These are phyloP conservation scores for Coemansia sp. DNA, from an alignment of 192 early-diverging fungal species.

Conservation along the genomic window DNA sequence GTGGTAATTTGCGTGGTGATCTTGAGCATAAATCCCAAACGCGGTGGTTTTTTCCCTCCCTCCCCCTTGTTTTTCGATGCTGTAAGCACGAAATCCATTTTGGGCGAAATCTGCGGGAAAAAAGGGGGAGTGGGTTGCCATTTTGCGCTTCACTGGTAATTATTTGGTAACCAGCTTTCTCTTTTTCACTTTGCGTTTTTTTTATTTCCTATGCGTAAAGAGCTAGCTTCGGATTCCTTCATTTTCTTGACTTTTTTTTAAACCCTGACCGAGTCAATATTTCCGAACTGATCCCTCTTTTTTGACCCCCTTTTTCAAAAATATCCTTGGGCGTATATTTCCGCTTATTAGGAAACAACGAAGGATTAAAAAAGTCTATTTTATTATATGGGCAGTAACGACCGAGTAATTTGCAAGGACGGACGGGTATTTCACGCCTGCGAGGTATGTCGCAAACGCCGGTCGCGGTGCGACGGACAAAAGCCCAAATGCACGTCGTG, in stretches of 20 bases:
- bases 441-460: constrained; percentile 42
- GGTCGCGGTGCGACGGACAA: constrained; percentile 41
- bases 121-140: no score
- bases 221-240: neutral
- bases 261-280: neutral
- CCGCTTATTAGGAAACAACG: neutral
- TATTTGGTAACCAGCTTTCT: no score
- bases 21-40: no score
- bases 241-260: constrained; percentile 4
- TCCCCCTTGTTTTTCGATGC: no score
- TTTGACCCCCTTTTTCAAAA: neutral
- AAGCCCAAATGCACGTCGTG: constrained; percentile 44
- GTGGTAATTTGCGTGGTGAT: no score
- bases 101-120: no score
- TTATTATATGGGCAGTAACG: neutral
- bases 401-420: constrained; percentile 45
- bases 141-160: no score
- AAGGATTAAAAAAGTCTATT: neutral
- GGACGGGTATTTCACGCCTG: constrained; percentile 50
- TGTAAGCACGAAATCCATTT: no score
- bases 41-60: no score
- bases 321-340: constrained; percentile 2
- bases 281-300: neutral
- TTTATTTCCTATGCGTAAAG: neutral
- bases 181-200: no score